Evolutionary conservation across 495 filamentous ascomycete genomes (phyloP), one percentile per base, ranked within the genome.

Genomic region (Penicillium canariense): DNA sequence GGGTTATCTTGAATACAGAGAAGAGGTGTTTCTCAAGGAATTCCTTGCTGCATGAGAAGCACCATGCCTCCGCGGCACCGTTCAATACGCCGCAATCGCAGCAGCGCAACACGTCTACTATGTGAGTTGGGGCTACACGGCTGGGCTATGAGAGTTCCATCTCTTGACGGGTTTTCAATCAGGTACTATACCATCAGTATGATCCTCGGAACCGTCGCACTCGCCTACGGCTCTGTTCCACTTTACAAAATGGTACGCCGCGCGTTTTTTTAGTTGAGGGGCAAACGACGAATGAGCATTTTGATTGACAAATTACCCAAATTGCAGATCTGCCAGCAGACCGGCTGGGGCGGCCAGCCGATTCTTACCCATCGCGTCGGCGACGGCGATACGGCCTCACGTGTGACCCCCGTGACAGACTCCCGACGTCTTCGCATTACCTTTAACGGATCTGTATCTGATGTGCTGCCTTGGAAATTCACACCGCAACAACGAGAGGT

Each of bases 401-500:
- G 89, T 30, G 83, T 97, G 26, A 77, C 80, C 23, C 94, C 94
- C 18, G 87, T 96, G n/a, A 87, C 82, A 2, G 74, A 81, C 66
- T 87, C 88, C 20, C 87, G 85, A 47, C 91, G 94, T 25, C 87
- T 99, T 46, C 89, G 92, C 26, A 92, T 99, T 48, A 97, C 95
- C 35, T 99, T 99, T 81, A 90, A 88, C 62, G 88, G 91, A 40
- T 95, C 89, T 4, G 91, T 96, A 2, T 97, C 94, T 0, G 93
- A 97, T 68, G 84, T 96, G 11, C 80, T 99, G 44, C 91, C 92
- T 3, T 99, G 94, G 94, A 96, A 96, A 67, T 99, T 99, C 69
- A 84, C 83, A 3, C 94, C 94, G 1, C 95, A 99, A 72, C 94
- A 99, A 72, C 87, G 95, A 25, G 94, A 99, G 74, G 94, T 99